Base-by-base conservation (phyloP, 495 filamentous ascomycete species). In the Neurospora tetraspora region DNA sequence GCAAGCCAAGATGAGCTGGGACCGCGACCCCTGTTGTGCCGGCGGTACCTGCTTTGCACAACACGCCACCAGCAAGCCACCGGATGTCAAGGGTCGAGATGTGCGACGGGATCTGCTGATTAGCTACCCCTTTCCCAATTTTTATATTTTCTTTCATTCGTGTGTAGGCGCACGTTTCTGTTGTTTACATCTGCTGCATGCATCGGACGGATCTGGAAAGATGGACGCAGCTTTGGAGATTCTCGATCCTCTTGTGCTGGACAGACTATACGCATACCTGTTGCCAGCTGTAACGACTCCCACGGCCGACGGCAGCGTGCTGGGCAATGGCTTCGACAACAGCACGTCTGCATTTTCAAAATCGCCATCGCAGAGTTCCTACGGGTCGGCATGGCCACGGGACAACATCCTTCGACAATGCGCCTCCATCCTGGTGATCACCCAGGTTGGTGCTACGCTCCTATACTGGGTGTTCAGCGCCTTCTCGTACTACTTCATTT, bases 391-490 rank as follows among this genome's bases (percentile, higher is more conserved):
- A 7, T 76, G 75, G 75, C 53, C 69, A 38, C 75, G 75, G 71
- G 75, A 76, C 75, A 74, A 76, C 73, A 65, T 76, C 20, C 10
- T 71, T 42, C 75, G 75, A 71, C 75, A 76, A 27, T 69, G 45
- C 71, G 73, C 73, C 61, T 76, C 75, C 7, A 70, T 76, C 61
- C 20, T 76, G 5, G 37, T 76, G 40, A n/a, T 76, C 40, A 76
- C 75, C 36, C 75, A 76, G 39, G 40, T 76, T 39, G 75, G 75
- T 69, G 75, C 75, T 14, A 69, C 42, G 31, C 37, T 69, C 9
- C 73, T 76, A 34, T 76, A 76, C 73, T 74, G 70, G 69, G 38
- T 76, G 27, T 76, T 76, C 61, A 76, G 75, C 69, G 73, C 73
- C 6, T 71, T 76, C 11, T 76, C 75, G 18, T 76, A 76, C 69